phyloP scores from a whole-genome alignment of 1,139 yeast genomes.

The Pichia cactophila region DNA sequence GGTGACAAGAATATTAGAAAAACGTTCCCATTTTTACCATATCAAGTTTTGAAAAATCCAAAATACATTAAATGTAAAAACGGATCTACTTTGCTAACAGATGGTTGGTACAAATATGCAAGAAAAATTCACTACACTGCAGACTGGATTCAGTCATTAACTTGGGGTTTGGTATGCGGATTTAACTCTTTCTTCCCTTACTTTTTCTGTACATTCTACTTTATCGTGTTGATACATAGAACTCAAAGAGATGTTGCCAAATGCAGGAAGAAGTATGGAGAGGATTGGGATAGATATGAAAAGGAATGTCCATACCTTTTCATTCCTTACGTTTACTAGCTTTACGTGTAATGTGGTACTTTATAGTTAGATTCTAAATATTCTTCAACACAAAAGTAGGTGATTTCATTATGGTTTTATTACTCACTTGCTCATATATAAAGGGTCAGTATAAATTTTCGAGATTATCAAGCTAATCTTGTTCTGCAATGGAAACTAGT shows the following conservation, averaged over 20 bases:
- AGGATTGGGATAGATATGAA: conserved; percentile 83
- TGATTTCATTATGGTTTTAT: too few species aligned
- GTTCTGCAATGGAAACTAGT: conserved; percentile 89
- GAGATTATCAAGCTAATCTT: conserved; percentile 45
- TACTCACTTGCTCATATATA: too few species aligned
- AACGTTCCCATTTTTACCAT: conserved; percentile 89
- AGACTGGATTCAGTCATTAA: conserved; percentile 76
- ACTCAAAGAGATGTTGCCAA: conserved; percentile 79
- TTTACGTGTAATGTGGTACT: background rate
- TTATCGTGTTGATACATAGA: conserved; percentile 80
- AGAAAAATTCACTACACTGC: conserved; percentile 95
- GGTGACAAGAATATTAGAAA: conserved; percentile 73
- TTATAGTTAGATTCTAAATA: background rate
- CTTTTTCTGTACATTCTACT: conserved; percentile 91
- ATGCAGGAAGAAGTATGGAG: conserved; percentile 82
- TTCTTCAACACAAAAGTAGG: too few species aligned
- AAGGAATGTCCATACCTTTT: conserved; percentile 87
- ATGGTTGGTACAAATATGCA: conserved; percentile 91
- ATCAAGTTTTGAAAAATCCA: conserved; percentile 74
- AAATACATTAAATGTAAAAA: conserved; percentile 74
- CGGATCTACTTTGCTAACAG: conserved; percentile 78
- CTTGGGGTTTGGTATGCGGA: conserved; percentile 94
- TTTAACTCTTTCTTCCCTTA: conserved; percentile 83
- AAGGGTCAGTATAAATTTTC: too few species aligned
- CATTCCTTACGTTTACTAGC: conserved; percentile 73